Evolutionary conservation across 257 asterid genomes (phyloP), one percentile per base, ranked within the genome.

Genomic region (Striga asiatica): DNA sequence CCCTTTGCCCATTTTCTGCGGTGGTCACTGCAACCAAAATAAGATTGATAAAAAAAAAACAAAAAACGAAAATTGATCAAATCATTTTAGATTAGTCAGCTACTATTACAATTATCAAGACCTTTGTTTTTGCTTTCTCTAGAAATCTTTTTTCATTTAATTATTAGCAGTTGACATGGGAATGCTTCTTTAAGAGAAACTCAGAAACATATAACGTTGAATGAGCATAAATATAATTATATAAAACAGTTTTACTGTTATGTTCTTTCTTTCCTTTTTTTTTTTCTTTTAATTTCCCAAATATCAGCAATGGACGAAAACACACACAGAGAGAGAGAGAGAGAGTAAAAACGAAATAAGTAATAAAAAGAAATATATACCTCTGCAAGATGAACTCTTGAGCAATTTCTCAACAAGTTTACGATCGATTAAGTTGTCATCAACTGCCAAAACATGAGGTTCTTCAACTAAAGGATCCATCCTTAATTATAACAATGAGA

Each of bases 381-480:
- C 92, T 79, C 37, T 76, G 76, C 84, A 82, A 72, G 92, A 82
- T 8, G 84, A 79, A 46, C 56, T 76, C 64, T 65, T 72, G 72
- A 82, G 84, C 64, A 82, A 58, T 54, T 57, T 82, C 37, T 82
- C 92, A 0, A 79, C 82, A 38, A 82, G 58, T 58, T 58, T 79
- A 17, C 92, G 77, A 55, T 82, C 92, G 25, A 79, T 27, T 49
- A 72, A 60, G 62, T 72, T 82, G 68, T 82, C 87, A 67, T 82
- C 92, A 21, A 82, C 87, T 12, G 86, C 92, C 37, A 82, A 71
- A 48, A 82, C 84, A 66, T 82, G 92, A 4, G 70, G 80, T 61
- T 71, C 80, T 29, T 66, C 80, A 24, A 64, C n/a, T 22, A 22
- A 23, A 31, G 4, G 66, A 38, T 52, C 74, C 71, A 62, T 69